Evolutionary conservation across 2,329 filamentous ascomycete genomes (phyloP).

Genomic region (Aspergillus japonicus): DNA sequence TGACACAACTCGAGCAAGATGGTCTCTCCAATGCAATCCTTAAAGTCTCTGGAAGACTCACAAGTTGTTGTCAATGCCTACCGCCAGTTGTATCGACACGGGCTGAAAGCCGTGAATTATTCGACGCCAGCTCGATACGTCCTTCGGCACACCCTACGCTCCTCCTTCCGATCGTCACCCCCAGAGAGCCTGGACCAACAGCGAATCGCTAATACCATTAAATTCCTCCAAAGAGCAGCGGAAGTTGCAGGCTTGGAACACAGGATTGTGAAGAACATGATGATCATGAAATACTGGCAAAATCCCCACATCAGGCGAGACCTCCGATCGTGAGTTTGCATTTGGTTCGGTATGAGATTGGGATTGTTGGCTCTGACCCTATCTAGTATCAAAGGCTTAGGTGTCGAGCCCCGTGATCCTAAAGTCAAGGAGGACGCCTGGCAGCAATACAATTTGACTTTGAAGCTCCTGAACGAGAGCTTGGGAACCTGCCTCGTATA

Average conservation of each 20-base stretch:
- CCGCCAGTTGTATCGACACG: slow-evolving; percentile 55
- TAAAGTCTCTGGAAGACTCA: slow-evolving; percentile 18
- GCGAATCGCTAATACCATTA: slow-evolving; percentile 46
- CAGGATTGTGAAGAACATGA: slow-evolving; percentile 47
- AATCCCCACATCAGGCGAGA: slow-evolving; percentile 32
- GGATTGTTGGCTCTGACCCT: slow-evolving; percentile 12
- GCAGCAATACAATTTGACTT: slow-evolving; percentile 45
- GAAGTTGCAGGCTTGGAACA: slow-evolving; percentile 45
- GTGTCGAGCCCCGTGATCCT: slow-evolving; percentile 26
- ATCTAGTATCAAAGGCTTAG: slow-evolving; percentile 30
- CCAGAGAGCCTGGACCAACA: slow-evolving; percentile 38
- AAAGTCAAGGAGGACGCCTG: slow-evolving; percentile 36
- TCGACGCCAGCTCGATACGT: slow-evolving; percentile 57
- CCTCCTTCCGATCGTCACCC: slow-evolving; percentile 42
- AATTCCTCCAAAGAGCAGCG: slow-evolving; percentile 46
- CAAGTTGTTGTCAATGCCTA: slow-evolving; percentile 52
- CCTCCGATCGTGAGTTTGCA: slow-evolving; percentile 31
- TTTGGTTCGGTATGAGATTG: neutral
- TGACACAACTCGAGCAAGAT: slow-evolving; percentile 3
- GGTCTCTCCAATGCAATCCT: slow-evolving; percentile 8
- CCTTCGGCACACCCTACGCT: slow-evolving; percentile 46
- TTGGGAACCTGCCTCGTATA: slow-evolving; percentile 44
- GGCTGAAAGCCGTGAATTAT: slow-evolving; percentile 56
- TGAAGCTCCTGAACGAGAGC: slow-evolving; percentile 50
- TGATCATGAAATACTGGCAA: slow-evolving; percentile 47